Conservation (phyloP, 2,329 filamentous ascomycete species). For the Aspergillus oerlinghausenensis region DNA sequence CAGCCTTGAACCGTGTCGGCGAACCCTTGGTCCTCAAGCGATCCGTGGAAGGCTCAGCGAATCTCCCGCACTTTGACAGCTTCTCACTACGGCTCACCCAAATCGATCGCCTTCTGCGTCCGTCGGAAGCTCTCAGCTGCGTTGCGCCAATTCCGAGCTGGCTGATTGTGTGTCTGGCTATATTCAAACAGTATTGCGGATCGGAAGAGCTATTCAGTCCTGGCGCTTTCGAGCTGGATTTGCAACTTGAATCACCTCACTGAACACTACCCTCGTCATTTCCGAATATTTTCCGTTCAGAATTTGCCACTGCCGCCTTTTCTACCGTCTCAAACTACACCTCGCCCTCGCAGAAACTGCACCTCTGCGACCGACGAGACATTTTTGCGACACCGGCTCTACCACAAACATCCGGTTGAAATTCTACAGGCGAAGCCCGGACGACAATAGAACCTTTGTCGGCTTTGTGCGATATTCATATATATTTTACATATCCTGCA, state of each 20-base stretch:
- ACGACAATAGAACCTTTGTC: not conserved
- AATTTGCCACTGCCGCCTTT: conserved; percentile 1
- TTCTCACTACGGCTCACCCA: conserved; percentile 25
- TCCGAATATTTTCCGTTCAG: not conserved
- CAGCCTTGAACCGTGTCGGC: conserved; percentile 8
- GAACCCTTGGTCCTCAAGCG: conserved; percentile 20
- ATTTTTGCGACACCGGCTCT: not conserved
- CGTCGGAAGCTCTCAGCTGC: conserved; percentile 1
- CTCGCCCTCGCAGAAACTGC: conserved; percentile 4
- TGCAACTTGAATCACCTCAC: not conserved
- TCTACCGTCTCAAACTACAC: not conserved
- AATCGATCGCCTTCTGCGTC: conserved; percentile 9
- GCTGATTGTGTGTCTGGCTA: conserved; percentile 2
- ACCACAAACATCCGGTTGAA: not conserved
- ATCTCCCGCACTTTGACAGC: conserved; percentile 34
- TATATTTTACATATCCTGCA: not conserved
- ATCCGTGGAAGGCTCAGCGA: conserved; percentile 29
- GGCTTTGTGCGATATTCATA: not conserved
- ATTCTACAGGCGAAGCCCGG: not conserved
- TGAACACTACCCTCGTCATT: not conserved
- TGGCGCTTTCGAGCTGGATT: not conserved
- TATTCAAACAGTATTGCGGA: not conserved
- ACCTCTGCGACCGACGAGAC: conserved; percentile 2
- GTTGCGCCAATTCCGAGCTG: conserved; percentile 1
- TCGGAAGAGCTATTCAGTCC: not conserved